These are phyloP conservation scores for Lolium multiflorum DNA, from an alignment of 176 grass and related monocot genomes.

Conservation along the genomic window DNA sequence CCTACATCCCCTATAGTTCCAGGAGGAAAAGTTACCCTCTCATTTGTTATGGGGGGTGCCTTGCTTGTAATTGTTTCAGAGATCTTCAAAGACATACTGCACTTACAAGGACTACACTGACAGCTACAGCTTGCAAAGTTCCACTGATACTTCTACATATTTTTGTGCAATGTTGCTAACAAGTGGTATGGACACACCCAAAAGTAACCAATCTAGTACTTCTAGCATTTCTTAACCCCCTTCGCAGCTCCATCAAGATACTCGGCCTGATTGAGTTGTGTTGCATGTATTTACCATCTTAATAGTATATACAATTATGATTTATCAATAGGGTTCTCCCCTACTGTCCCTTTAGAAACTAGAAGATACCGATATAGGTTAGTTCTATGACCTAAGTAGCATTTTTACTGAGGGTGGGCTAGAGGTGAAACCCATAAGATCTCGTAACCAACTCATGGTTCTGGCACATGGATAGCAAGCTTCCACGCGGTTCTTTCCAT, in stretches of 20 bases:
- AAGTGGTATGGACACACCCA: slow-evolving; percentile 18
- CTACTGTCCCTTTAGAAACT: no score
- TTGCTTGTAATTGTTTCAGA: slow-evolving; percentile 78
- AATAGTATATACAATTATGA: not conserved
- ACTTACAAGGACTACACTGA: slow-evolving; percentile 56
- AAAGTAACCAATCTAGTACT: not conserved
- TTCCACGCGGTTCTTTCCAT: no score
- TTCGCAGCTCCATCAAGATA: not conserved
- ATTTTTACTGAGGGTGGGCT: not conserved
- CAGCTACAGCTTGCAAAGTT: slow-evolving; percentile 3
- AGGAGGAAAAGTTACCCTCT: slow-evolving; percentile 75
- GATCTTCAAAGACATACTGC: slow-evolving; percentile 70
- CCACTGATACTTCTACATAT: not conserved
- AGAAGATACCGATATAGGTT: not conserved
- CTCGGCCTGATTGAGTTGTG: not conserved
- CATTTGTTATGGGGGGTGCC: slow-evolving; percentile 62
- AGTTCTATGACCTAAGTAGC: not conserved
- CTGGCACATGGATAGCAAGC: no score
- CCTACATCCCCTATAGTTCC: slow-evolving; percentile 62
- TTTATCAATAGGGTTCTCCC: not conserved
- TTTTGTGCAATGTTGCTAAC: not conserved
- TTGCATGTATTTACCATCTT: not conserved
- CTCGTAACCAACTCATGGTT: no score
- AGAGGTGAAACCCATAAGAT: no score
- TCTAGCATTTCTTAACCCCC: slow-evolving; percentile 1